These are phyloP conservation scores for Hymenoscyphus linearis DNA, from an alignment of 2,329 filamentous ascomycete species.

Conservation along the genomic window DNA sequence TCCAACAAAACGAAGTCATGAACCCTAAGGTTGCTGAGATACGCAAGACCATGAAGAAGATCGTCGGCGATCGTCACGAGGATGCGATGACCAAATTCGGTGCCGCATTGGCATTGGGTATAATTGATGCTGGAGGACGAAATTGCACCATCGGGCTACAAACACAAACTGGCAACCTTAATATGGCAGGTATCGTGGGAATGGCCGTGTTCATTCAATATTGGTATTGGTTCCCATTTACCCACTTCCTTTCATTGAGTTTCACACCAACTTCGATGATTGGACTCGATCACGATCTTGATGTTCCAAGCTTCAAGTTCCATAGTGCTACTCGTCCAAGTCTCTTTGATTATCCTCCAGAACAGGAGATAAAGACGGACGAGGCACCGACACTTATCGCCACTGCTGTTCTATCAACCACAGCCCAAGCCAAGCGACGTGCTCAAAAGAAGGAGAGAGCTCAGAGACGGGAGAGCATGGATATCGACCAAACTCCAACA, in stretches of 20 bases:
- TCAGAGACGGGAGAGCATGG: slow-evolving; percentile 76
- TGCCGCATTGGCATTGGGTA: slow-evolving; percentile 86
- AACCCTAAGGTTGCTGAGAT: slow-evolving; percentile 92
- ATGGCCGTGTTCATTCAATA: slow-evolving; percentile 99
- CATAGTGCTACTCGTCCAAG: slow-evolving; percentile 91
- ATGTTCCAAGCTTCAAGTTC: slow-evolving; percentile 92
- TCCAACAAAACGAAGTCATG: slow-evolving; percentile 99
- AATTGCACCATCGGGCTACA: slow-evolving; percentile 98
- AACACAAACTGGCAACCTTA: slow-evolving; percentile 95
- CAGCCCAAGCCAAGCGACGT: slow-evolving; percentile 90
- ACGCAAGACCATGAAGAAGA: slow-evolving; percentile 89
- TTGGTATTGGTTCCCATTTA: slow-evolving; percentile 99
- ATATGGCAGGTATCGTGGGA: slow-evolving; percentile 96
- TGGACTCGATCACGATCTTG: slow-evolving; percentile 86
- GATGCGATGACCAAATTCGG: slow-evolving; percentile 99
- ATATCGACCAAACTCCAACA: slow-evolving; percentile 63
- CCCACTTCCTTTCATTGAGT: slow-evolving; percentile 91
- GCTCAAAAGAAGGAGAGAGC: slow-evolving; percentile 92
- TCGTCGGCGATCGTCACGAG: slow-evolving; percentile 89
- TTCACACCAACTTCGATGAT: slow-evolving; percentile 98
- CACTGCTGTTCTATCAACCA: slow-evolving; percentile 92
- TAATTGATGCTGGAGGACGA: slow-evolving; percentile 94
- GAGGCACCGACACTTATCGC: slow-evolving; percentile 92
- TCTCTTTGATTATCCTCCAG: slow-evolving; percentile 95
- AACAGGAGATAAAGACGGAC: slow-evolving; percentile 91